phyloP scores from a whole-genome alignment of 495 filamentous ascomycete species.

The Pseudoneurospora amorphoporcata region DNA sequence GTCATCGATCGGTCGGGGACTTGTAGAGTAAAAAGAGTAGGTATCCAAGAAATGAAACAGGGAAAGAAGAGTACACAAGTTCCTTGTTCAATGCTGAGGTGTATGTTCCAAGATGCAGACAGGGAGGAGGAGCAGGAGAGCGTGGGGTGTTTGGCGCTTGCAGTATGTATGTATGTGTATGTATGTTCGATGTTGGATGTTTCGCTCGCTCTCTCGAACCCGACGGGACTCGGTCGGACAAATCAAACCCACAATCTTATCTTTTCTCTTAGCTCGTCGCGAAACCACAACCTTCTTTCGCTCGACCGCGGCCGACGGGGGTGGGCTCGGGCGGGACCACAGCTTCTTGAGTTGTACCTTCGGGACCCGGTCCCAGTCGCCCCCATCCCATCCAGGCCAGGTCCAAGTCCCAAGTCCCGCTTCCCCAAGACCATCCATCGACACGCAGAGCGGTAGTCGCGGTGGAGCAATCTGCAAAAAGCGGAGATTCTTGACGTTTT shows the following conservation, averaged over 20 bases:
- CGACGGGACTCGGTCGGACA: too few relatives aligned
- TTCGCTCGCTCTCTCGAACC: background rate
- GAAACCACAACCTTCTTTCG: background rate
- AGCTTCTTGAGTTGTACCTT: background rate
- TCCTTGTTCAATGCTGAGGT: background rate
- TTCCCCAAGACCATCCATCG: background rate
- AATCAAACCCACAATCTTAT: background rate
- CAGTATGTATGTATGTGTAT: background rate
- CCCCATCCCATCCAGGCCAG: background rate
- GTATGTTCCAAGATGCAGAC: slow-evolving; percentile 4
- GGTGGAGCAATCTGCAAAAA: slow-evolving; percentile 6
- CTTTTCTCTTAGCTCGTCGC: background rate
- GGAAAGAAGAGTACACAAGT: slow-evolving; percentile 1
- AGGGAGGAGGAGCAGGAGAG: background rate
- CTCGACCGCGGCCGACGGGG: background rate
- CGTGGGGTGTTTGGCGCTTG: background rate
- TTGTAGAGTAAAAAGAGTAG: background rate
- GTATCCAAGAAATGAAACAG: background rate
- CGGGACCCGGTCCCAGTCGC: background rate
- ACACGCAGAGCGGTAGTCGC: background rate
- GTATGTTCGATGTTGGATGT: background rate
- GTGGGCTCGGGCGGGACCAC: background rate
- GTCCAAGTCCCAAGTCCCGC: background rate
- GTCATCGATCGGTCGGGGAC: background rate
- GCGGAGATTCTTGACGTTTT: slow-evolving; percentile 9